Percentiles rank a stretch among this genome's conserved stretches.
These are phyloP conservation scores for Trichoderma citrinoviride DNA, from an alignment of 2,329 filamentous ascomycete genomes.

Conservation along the genomic window DNA sequence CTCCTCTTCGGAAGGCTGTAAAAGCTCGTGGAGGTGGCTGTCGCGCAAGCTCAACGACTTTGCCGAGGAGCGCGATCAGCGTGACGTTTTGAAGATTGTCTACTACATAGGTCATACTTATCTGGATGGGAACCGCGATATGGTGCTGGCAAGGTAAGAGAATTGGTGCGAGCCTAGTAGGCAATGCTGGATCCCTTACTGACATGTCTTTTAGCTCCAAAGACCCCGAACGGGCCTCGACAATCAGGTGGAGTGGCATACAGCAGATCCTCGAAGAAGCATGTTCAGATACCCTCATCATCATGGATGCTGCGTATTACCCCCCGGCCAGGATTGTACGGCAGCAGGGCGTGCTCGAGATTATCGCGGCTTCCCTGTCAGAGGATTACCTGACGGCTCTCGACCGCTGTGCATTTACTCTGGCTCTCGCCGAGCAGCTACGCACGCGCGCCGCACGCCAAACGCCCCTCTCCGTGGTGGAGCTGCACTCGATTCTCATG, in stretches of 20 bases:
- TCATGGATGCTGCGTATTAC: constrained; percentile 60
- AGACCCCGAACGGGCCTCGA: constrained; percentile 44
- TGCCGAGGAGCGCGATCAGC: constrained; percentile 51
- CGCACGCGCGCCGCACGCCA: constrained; percentile 46
- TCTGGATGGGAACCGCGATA: constrained; percentile 54
- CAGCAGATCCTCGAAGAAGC: constrained; percentile 57
- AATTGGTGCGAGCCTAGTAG: background rate
- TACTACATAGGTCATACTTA: constrained; percentile 57
- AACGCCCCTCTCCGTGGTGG: constrained; percentile 49
- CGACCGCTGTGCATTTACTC: constrained; percentile 53
- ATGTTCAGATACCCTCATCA: constrained; percentile 53
- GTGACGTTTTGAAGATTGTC: constrained; percentile 57
- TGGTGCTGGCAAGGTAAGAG: constrained; percentile 54
- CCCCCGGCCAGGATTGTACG: constrained; percentile 52
- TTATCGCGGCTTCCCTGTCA: constrained; percentile 55
- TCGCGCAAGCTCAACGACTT: constrained; percentile 52
- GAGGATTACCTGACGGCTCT: constrained; percentile 50
- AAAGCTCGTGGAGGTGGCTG: constrained; percentile 54
- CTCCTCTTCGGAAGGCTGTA: constrained; percentile 44
- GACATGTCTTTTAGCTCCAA: constrained; percentile 42
- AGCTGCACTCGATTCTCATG: constrained; percentile 54
- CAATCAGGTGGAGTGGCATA: constrained; percentile 55
- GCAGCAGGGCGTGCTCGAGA: constrained; percentile 53
- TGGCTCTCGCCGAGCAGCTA: constrained; percentile 49
- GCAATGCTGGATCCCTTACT: background rate